Conservation (phyloP, 176 grass and related monocot genomes). For the Miscanthus lutarioriparius region DNA sequence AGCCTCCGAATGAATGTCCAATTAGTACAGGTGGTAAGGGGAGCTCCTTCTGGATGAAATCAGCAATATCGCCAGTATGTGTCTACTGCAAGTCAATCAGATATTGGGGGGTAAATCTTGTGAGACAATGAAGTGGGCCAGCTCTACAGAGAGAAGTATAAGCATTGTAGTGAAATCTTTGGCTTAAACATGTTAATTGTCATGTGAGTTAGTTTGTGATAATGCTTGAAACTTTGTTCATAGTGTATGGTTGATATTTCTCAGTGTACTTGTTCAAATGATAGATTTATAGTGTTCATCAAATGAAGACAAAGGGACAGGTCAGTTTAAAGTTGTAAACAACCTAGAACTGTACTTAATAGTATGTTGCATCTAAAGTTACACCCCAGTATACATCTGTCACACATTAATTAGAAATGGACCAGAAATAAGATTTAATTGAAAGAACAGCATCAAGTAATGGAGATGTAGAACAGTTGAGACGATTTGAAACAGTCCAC, state of each 20-base stretch:
- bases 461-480: background rate
- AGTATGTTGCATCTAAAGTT: background rate
- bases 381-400: background rate
- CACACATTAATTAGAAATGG: background rate
- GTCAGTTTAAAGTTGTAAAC: background rate
- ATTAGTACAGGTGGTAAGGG: constrained; percentile 59
- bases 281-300: background rate
- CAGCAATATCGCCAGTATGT: constrained; percentile 69
- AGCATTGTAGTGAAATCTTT: background rate
- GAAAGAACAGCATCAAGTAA: background rate
- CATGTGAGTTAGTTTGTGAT: background rate
- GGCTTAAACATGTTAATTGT: constrained; percentile 13
- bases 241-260: background rate
- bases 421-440: background rate
- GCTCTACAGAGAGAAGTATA: background rate
- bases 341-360: background rate
- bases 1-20: constrained; percentile 94
- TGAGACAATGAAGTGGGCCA: background rate
- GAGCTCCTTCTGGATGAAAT: constrained; percentile 78
- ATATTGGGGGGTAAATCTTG: constrained; percentile 28
- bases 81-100: constrained; percentile 80
- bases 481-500: background rate
- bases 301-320: background rate
- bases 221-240: background rate
- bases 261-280: background rate